A percentile compares a stretch with the other conserved stretches of the same genome.
Conservation (phyloP, 1,284 basidiomycete species). For the Paramarasmius palmivorus region DNA sequence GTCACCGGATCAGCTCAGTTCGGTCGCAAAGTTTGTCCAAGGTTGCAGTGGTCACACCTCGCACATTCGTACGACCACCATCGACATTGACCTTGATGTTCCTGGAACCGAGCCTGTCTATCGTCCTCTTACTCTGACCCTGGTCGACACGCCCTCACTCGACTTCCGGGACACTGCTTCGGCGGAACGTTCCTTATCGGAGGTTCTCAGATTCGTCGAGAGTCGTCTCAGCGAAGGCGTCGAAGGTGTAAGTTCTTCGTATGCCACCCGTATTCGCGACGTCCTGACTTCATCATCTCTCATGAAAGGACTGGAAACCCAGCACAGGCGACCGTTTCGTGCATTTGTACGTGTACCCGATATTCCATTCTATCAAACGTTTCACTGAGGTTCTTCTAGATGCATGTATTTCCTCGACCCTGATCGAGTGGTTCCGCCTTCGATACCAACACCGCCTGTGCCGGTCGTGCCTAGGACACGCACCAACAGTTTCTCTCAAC, state of each 20-base stretch:
- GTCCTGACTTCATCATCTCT: conserved; percentile 20
- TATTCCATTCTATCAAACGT: conserved; percentile 18
- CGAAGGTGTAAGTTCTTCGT: conserved; percentile 61
- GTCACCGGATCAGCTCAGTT: conserved; percentile 68
- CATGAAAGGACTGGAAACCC: conserved; percentile 62
- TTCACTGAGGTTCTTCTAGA: conserved; percentile 38
- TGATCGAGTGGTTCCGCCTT: conserved; percentile 69
- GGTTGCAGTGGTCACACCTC: conserved; percentile 67
- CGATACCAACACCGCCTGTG: conserved; percentile 58
- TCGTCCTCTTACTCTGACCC: too few relatives aligned
- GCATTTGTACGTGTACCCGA: conserved; percentile 63
- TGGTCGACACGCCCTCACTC: conserved; percentile 68
- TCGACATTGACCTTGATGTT: conserved; percentile 45
- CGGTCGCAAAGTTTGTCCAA: conserved; percentile 77
- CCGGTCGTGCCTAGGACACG: conserved; percentile 65
- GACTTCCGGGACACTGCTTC: conserved; percentile 63
- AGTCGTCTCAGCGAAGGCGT: conserved; percentile 63
- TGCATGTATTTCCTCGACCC: conserved; percentile 83
- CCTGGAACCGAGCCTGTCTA: too few relatives aligned
- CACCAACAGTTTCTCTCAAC: conserved; percentile 66
- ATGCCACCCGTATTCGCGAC: conserved; percentile 13
- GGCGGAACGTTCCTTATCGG: conserved; percentile 57
- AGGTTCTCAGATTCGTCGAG: conserved; percentile 69
- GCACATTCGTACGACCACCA: conserved; percentile 62
- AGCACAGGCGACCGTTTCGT: conserved; percentile 71